Evolutionary conservation across 345 rosid species (phyloP).

Genomic region (Lepidium didymum): DNA sequence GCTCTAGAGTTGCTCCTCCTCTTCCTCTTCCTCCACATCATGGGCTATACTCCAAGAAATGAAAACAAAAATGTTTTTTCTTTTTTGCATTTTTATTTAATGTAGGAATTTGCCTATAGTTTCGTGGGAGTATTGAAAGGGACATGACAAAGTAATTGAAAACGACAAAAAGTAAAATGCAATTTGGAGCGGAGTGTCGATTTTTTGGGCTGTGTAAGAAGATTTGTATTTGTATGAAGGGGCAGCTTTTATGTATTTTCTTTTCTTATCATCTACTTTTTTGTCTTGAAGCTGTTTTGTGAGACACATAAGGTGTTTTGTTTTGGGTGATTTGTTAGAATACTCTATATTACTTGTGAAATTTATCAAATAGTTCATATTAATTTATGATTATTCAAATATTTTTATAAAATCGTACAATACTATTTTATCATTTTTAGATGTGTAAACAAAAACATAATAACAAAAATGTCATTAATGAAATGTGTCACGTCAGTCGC

Average conservation of each 20-base stretch:
- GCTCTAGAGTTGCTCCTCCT: constrained; percentile 6
- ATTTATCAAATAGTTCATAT: too few species aligned
- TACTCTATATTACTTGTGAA: too few species aligned
- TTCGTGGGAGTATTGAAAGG: constrained; percentile 13
- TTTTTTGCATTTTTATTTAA: not conserved
- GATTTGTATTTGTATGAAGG: constrained; percentile 16
- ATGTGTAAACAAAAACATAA: too few species aligned
- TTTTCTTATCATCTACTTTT: not conserved
- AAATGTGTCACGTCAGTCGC: too few species aligned
- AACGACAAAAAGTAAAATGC: constrained; percentile 21
- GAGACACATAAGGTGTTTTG: not conserved
- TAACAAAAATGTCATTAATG: too few species aligned
- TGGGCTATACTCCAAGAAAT: not conserved
- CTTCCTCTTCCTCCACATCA: constrained; percentile 13
- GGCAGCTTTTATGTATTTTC: constrained; percentile 17
- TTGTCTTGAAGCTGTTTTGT: constrained; percentile 19
- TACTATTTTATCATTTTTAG: too few species aligned
- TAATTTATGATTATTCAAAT: too few species aligned
- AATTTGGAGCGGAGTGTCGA: constrained; percentile 14
- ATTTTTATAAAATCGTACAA: too few species aligned
- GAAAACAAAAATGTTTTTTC: not conserved
- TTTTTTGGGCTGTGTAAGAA: constrained; percentile 8
- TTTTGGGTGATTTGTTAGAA: too few species aligned
- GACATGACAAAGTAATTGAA: constrained; percentile 25
- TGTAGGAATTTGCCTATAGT: not conserved